Conservation (phyloP, 192 early-diverging fungal species). For the Chytriomyces hyalinus region DNA sequence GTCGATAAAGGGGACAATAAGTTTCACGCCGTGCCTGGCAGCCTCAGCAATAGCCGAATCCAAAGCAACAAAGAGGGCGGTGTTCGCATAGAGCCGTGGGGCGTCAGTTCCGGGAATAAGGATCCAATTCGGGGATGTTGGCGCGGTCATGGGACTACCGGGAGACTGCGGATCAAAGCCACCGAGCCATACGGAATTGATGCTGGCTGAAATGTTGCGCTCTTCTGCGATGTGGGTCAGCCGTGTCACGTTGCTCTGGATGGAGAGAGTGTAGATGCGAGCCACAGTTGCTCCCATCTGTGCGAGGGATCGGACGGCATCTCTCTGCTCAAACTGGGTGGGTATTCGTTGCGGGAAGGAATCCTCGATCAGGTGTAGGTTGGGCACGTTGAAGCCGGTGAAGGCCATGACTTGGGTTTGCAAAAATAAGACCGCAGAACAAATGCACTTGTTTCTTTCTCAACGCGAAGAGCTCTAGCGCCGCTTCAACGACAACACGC, state of each 20-base stretch:
- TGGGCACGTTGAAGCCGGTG: constrained; percentile 49
- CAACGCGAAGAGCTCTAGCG: no score
- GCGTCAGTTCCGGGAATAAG: constrained; percentile 10
- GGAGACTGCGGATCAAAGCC: not conserved
- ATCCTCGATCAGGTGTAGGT: constrained; percentile 48
- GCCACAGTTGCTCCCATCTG: constrained; percentile 17
- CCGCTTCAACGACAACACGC: no score
- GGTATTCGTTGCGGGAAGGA: constrained; percentile 15
- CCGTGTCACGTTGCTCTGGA: not conserved
- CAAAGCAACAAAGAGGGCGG: constrained; percentile 43
- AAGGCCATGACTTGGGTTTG: not conserved
- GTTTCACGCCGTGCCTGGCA: constrained; percentile 26
- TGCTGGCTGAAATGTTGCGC: not conserved
- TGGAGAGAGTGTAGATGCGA: constrained; percentile 23
- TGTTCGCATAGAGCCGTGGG: constrained; percentile 35
- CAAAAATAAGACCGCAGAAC: no score
- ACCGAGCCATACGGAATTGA: not conserved
- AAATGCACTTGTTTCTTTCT: no score
- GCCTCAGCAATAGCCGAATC: constrained; percentile 48
- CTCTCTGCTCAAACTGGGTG: constrained; percentile 27
- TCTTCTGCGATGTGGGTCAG: not conserved
- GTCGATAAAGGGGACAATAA: constrained; percentile 57
- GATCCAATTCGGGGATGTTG: not conserved
- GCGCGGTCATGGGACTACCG: not conserved
- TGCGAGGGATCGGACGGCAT: constrained; percentile 22